Percentiles rank a stretch among this genome's conserved stretches.
These are phyloP conservation scores for Erodium trifolium DNA, from an alignment of 441 rosid species.

Conservation along the genomic window DNA sequence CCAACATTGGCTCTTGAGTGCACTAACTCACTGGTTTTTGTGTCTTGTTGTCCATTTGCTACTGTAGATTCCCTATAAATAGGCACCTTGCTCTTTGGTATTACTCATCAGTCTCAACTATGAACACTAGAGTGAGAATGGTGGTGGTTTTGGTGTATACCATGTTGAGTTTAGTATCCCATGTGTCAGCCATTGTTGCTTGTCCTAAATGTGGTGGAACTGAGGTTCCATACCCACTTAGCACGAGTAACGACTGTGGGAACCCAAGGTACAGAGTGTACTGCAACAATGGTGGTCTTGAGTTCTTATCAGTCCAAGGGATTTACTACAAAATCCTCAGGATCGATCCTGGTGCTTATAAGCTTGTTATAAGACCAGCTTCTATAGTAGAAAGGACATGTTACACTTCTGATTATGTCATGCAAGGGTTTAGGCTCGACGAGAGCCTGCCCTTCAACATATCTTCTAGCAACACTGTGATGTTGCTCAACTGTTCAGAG, in stretches of 20 bases:
- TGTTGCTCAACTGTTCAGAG: not conserved
- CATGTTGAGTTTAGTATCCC: not conserved
- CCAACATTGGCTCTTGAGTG: not conserved
- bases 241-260: not conserved
- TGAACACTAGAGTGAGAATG: not conserved
- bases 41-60: not conserved
- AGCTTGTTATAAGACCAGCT: not conserved
- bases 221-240: not conserved
- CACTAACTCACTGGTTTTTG: not conserved
- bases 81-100: not conserved
- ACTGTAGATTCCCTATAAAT: not conserved
- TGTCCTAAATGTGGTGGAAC: not conserved
- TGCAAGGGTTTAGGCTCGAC: not conserved
- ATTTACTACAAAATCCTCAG: not conserved
- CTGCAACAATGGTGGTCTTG: not conserved
- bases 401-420: not conserved
- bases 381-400: not conserved
- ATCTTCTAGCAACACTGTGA: not conserved
- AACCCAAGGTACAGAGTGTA: not conserved
- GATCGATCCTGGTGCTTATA: not conserved
- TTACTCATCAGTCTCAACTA: too few species aligned
- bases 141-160: not conserved
- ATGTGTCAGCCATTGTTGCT: not conserved
- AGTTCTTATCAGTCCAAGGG: not conserved
- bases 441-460: not conserved